phyloP scores from a whole-genome alignment of 768 basidiomycete genomes.

The Russula earlei region DNA sequence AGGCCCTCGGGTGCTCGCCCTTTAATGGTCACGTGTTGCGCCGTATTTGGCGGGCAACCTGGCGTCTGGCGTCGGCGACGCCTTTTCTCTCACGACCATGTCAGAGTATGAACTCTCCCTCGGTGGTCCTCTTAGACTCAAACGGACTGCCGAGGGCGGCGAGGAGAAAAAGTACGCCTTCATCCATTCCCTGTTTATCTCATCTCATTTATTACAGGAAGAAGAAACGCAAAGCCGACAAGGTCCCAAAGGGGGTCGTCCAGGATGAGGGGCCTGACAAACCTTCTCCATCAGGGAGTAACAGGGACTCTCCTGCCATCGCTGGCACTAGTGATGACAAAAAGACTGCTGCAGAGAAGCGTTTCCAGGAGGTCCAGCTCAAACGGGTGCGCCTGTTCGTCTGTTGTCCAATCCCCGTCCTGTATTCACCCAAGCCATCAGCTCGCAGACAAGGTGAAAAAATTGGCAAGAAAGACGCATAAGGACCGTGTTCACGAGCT shows the following conservation, averaged over 20 bases:
- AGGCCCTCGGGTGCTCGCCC: too few species aligned
- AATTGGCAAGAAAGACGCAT: constrained; percentile 76
- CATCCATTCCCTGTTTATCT: neutral
- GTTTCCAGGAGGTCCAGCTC: constrained; percentile 83
- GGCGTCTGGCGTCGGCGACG: too few species aligned
- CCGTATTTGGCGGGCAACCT: neutral
- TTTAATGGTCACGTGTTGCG: too few species aligned
- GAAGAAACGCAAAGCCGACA: constrained; percentile 60
- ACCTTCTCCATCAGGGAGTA: constrained; percentile 45
- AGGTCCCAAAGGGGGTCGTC: constrained; percentile 31
- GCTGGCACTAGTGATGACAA: constrained; percentile 35
- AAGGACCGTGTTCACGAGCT: constrained; percentile 92
- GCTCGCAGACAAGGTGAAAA: constrained; percentile 68
- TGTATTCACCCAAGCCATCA: constrained; percentile 25
- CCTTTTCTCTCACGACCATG: constrained; percentile 34
- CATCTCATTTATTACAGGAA: constrained; percentile 40
- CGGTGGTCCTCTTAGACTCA: constrained; percentile 84
- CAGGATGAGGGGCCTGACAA: constrained; percentile 33
- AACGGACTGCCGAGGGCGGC: constrained; percentile 70
- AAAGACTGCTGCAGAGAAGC: constrained; percentile 81
- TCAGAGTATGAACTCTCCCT: constrained; percentile 80
- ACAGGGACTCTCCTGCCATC: constrained; percentile 52
- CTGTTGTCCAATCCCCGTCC: neutral
- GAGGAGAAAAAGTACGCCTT: constrained; percentile 69
- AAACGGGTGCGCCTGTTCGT: constrained; percentile 42